A percentile compares a stretch with the other conserved stretches of the same genome.
phyloP scores from a whole-genome alignment of 345 rosid genomes.

The Streptanthus diversifolius region DNA sequence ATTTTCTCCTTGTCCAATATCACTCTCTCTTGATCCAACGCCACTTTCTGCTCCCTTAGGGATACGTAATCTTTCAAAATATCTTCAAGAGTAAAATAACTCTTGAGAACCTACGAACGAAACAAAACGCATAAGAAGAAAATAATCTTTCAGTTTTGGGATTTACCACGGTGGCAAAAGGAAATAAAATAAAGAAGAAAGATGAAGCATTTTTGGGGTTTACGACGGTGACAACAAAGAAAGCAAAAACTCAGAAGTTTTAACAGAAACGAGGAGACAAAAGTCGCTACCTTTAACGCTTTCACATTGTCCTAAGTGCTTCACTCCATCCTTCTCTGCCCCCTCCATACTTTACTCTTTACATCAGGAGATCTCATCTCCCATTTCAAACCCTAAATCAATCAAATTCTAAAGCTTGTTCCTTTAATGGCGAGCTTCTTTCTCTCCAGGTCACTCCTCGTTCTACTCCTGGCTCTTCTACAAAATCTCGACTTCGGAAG shows the following conservation, averaged over 20 bases:
- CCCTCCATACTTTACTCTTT: constrained; percentile 25
- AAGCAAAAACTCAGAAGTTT: background rate
- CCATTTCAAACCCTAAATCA: constrained; percentile 38
- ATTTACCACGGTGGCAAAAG: too few species aligned
- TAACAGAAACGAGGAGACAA: constrained; percentile 20
- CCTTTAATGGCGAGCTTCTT: constrained; percentile 48
- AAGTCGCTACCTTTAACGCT: constrained; percentile 23
- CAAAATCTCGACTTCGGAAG: constrained; percentile 38
- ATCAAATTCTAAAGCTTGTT: constrained; percentile 30
- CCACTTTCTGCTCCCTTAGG: constrained; percentile 63
- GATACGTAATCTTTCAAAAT: constrained; percentile 65
- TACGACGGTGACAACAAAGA: background rate
- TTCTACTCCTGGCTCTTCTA: constrained; percentile 36
- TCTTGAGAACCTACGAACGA: constrained; percentile 55
- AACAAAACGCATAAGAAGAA: background rate
- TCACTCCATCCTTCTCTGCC: constrained; percentile 1
- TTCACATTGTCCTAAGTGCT: constrained; percentile 24
- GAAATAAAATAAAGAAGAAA: background rate
- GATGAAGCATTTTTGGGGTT: constrained; percentile 15
- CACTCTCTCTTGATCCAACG: constrained; percentile 57
- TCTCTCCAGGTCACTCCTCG: constrained; percentile 33
- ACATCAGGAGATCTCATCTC: constrained; percentile 8
- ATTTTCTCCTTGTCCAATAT: constrained; percentile 58
- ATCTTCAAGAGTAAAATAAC: constrained; percentile 51
- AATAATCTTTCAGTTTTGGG: background rate